Evolutionary conservation across 257 asterid genomes (phyloP).

Genomic region (Solanum rostratum): DNA sequence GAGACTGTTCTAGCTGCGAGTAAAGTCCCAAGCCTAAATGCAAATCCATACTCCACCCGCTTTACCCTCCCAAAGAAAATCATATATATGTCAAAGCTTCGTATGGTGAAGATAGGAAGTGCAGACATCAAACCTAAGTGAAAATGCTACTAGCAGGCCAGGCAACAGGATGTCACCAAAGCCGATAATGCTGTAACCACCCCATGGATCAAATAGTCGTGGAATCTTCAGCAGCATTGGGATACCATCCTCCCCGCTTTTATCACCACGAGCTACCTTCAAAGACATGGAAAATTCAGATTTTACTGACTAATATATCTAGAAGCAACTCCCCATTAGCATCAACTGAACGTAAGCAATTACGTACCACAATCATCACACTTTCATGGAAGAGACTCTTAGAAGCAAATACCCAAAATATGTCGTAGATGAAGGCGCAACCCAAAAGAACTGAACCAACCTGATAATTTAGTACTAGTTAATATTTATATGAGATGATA

Average conservation of each 20-base stretch:
- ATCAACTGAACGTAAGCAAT: background rate
- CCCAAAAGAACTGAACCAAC: conserved; percentile 77
- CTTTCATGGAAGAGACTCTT: conserved; percentile 74
- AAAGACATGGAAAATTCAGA: conserved; percentile 1
- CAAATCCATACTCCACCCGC: background rate
- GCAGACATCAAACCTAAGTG: conserved; percentile 52
- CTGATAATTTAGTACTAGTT: conserved; percentile 25
- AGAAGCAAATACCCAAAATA: conserved; percentile 88
- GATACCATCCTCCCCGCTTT: conserved; percentile 79
- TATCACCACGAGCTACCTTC: conserved; percentile 91
- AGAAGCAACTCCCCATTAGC: background rate
- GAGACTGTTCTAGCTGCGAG: background rate
- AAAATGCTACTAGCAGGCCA: conserved; percentile 67
- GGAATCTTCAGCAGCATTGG: conserved; percentile 91
- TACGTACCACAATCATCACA: conserved; percentile 92
- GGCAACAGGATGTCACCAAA: conserved; percentile 87
- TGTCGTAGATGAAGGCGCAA: conserved; percentile 87
- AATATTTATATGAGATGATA: background rate
- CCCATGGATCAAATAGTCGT: conserved; percentile 94
- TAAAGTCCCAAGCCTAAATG: background rate
- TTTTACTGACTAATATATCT: background rate
- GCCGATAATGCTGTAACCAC: conserved; percentile 88
- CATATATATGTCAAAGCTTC: background rate
- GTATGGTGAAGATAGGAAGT: background rate
- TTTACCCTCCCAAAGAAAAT: background rate